Base-by-base conservation (phyloP, 1,284 basidiomycete genomes). In the Rhodotorula mucilaginosa region DNA sequence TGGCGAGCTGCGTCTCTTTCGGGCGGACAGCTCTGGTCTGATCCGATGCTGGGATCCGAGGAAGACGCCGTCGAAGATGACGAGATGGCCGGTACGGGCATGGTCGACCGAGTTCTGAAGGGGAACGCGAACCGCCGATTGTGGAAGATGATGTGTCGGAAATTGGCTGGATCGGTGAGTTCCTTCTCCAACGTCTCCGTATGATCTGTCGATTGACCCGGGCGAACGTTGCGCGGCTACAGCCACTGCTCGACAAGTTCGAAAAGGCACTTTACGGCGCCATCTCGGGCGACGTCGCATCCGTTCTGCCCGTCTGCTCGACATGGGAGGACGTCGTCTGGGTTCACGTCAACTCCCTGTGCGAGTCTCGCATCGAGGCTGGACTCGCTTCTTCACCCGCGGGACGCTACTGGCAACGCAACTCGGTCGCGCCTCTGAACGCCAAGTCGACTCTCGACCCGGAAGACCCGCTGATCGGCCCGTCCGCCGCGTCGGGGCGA, bases 301-400 rank as follows among this genome's bases (percentile, higher is more conserved):
- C 93, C 12, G 88, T 98, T 16, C 79, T 86, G 4, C 86, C 88
- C 0, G 89, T 91, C 6, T 95, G 93, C 79, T 83, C 88, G 49
- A 90, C 89, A 39, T 99, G 95, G 94, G 90, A 95, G 80, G 96
- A 99, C 79, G 88, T 93, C 75, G 84, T 98, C 0, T 99, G 96
- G 97, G 92, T 92, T 1, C 89, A 93, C 76, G 85, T 96, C 69
- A 90, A 89, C 77, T 85, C 93, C 59, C 84, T 93, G 47, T 90
- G 93, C 76, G 94, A 98, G 80, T 88, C 91, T 72, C 88, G 88
- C 69, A 85, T 90, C 76, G 88, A 86, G 54, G 83, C 83, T 26
- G 88, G 77, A 29, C 78, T 84, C 44, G 76, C 77, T 21, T 63
- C 59, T 5, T 71, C 75, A 0, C 34, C 57, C 0, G 57, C 68